Conservation (phyloP, 352 stramenopile species). For the Pythium folliculosum region DNA sequence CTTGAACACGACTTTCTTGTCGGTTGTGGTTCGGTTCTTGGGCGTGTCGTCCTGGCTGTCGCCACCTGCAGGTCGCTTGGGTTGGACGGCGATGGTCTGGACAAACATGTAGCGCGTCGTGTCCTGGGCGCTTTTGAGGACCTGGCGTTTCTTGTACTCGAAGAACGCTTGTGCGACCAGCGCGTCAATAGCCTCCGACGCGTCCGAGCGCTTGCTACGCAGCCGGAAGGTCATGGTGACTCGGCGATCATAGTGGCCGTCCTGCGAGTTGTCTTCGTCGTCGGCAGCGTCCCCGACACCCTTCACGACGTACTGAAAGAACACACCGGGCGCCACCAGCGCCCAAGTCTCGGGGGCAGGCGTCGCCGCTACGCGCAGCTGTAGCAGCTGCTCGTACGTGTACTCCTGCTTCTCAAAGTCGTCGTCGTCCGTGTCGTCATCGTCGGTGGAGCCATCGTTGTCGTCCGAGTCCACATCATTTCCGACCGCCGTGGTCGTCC, state of each 20-base stretch:
- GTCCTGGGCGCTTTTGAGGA: constrained; percentile 9
- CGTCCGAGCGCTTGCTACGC: constrained; percentile 22
- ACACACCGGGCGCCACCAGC: constrained; percentile 6
- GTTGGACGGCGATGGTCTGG: constrained; percentile 6
- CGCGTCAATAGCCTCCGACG: constrained; percentile 34
- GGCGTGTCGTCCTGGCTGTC: constrained; percentile 39
- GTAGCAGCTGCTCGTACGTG: constrained; percentile 12
- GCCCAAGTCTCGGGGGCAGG: constrained; percentile 5
- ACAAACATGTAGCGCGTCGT: constrained; percentile 22
- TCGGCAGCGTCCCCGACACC: not conserved
- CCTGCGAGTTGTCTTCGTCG: constrained; percentile 10
- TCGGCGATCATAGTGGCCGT: not conserved
- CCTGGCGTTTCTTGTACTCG: constrained; percentile 12
- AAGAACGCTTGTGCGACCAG: constrained; percentile 16
- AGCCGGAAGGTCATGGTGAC: constrained; percentile 20
- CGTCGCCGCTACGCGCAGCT: constrained; percentile 2
- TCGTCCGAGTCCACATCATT: not conserved
- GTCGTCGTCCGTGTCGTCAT: constrained; percentile 10
- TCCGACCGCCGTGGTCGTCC: no score
- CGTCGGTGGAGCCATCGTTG: not conserved
- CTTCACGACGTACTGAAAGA: constrained; percentile 12
- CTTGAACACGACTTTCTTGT: constrained; percentile 41
- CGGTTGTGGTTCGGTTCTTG: constrained; percentile 19
- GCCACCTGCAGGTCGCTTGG: not conserved
- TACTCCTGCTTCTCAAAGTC: not conserved